These are phyloP conservation scores for Phytophthora pisi DNA, from an alignment of 352 stramenopile species.

Conservation along the genomic window DNA sequence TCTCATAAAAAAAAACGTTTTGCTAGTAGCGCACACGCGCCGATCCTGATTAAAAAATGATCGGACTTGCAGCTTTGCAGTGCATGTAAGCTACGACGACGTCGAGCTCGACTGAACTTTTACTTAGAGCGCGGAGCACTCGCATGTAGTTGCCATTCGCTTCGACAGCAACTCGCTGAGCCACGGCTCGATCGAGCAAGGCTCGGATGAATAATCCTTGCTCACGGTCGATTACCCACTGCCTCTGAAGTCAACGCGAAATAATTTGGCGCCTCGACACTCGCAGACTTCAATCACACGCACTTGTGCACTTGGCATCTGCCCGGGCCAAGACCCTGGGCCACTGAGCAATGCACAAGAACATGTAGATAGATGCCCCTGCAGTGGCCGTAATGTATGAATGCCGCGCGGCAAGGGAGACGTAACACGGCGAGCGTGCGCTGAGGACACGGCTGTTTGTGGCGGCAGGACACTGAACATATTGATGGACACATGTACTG, in stretches of 20 bases:
- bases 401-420: too few relatives aligned
- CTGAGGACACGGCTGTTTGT: too few relatives aligned
- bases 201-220: background rate
- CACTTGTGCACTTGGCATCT: slow-evolving; percentile 10
- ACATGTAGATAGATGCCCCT: too few relatives aligned
- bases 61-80: background rate
- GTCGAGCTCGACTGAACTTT: background rate
- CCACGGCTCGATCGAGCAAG: slow-evolving; percentile 1
- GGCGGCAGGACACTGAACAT: too few relatives aligned
- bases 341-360: background rate
- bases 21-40: background rate
- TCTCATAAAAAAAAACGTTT: background rate
- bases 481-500: too few relatives aligned
- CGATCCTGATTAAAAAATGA: slow-evolving; percentile 10
- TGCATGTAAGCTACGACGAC: background rate
- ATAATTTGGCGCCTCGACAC: slow-evolving; percentile 11
- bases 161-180: background rate
- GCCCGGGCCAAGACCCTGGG: background rate
- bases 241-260: slow-evolving; percentile 22
- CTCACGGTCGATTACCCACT: background rate
- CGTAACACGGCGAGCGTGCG: too few relatives aligned
- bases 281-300: slow-evolving; percentile 22
- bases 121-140: background rate
- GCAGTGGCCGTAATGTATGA: too few relatives aligned
- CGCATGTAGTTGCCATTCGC: too few relatives aligned